A percentile compares a stretch with the other conserved stretches of the same genome.
phyloP scores from a whole-genome alignment of 1,284 basidiomycete species.

The Gomphus bonarii region DNA sequence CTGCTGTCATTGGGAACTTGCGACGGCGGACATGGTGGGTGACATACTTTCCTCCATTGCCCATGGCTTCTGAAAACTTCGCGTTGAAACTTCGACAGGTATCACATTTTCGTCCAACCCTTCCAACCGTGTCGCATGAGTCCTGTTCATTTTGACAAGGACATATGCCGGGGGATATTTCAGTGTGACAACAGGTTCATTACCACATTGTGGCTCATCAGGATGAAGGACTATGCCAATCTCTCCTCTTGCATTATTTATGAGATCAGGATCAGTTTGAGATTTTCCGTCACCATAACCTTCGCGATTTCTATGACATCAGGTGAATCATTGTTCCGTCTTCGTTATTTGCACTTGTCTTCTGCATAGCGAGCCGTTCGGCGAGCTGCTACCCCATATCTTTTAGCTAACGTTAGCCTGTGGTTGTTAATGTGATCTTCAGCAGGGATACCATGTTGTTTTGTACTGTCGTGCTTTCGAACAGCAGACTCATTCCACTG shows the following conservation, averaged over 20 bases:
- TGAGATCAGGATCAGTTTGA: conserved; percentile 31
- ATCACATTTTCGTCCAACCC: conserved; percentile 21
- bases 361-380: too few species aligned
- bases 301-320: conserved; percentile 20
- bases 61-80: conserved; percentile 6
- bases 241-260: conserved; percentile 27
- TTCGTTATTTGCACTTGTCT: too few species aligned
- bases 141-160: conserved; percentile 16
- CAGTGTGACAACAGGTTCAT: conserved; percentile 11
- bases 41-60: conserved; percentile 1
- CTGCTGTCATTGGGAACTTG: conserved; percentile 22
- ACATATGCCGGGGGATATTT: conserved; percentile 24
- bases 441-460: too few species aligned
- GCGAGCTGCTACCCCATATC: too few species aligned
- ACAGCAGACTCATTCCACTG: too few species aligned
- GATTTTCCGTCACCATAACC: conserved; percentile 31
- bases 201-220: conserved; percentile 11
- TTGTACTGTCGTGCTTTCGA: too few species aligned
- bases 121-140: conserved; percentile 15
- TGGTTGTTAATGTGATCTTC: too few species aligned
- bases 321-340: too few species aligned
- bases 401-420: too few species aligned
- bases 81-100: conserved; percentile 18
- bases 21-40: too few species aligned
- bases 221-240: conserved; percentile 25